phyloP scores from a whole-genome alignment of 306 rosid genomes.

The Hippophae tibetana region DNA sequence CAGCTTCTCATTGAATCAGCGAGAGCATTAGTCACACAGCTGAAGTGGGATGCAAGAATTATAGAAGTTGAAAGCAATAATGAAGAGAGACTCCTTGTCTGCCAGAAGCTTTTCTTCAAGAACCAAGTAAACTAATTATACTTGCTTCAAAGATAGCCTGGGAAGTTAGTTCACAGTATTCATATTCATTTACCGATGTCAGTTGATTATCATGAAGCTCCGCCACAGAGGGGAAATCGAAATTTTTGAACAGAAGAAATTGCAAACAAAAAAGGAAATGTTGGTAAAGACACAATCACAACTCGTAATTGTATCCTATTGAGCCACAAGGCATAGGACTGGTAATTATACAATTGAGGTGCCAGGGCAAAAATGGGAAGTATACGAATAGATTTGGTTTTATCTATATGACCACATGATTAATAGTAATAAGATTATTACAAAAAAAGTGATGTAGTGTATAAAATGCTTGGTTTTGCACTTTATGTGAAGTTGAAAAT shows the following conservation, averaged over 20 bases:
- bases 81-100: conserved; percentile 74
- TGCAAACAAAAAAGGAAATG: conserved; percentile 13
- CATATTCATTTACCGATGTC: conserved; percentile 59
- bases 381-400: conserved; percentile 48
- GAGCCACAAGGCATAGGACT: conserved; percentile 81
- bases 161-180: conserved; percentile 41
- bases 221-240: conserved; percentile 25
- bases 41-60: conserved; percentile 93
- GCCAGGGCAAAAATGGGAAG: conserved; percentile 30
- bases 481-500: conserved; percentile 3
- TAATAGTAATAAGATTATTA: conserved; percentile 53
- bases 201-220: conserved; percentile 39
- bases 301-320: conserved; percentile 20
- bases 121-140: conserved; percentile 51
- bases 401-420: conserved; percentile 35
- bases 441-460: conserved; percentile 46
- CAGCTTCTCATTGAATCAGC: conserved; percentile 59
- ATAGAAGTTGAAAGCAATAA: conserved; percentile 70
- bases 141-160: conserved; percentile 19
- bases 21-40: conserved; percentile 53
- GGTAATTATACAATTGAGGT: conserved; percentile 69
- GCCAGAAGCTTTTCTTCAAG: conserved; percentile 90
- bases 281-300: conserved; percentile 24
- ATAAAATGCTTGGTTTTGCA: conserved; percentile 36
- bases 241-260: conserved; percentile 27